Evolutionary conservation across 148 eudicot genomes (phyloP).

Genomic region (Rheum nobile): DNA sequence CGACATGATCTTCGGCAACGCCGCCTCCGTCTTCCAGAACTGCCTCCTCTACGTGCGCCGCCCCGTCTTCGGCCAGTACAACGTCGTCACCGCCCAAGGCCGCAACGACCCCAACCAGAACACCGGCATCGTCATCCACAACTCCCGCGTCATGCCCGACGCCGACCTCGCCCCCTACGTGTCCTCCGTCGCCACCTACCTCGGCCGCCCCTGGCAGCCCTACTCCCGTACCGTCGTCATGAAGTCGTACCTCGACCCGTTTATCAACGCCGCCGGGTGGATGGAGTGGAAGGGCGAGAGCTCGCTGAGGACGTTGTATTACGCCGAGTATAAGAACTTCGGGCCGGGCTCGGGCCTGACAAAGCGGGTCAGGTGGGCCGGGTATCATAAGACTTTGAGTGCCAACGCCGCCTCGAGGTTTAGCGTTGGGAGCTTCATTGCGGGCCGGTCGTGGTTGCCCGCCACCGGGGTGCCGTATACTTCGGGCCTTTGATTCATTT

Average conservation of each 20-base stretch:
- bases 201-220: constrained; percentile 74
- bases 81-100: constrained; percentile 55
- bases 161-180: constrained; percentile 28
- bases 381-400: constrained; percentile 28
- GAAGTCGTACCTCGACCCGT: constrained; percentile 24
- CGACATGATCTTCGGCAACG: constrained; percentile 70
- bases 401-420: constrained; percentile 19
- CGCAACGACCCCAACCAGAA: constrained; percentile 52
- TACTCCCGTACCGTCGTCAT: constrained; percentile 41
- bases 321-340: constrained; percentile 41
- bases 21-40: constrained; percentile 52
- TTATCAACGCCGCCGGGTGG: constrained; percentile 43
- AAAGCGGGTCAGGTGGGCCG: constrained; percentile 50
- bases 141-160: constrained; percentile 38
- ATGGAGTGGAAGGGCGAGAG: constrained; percentile 24
- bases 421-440: constrained; percentile 35
- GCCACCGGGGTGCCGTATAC: constrained; percentile 48
- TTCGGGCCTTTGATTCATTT: not conserved
- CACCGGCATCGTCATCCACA: constrained; percentile 57
- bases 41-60: constrained; percentile 35
- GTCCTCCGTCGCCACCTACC: constrained; percentile 21
- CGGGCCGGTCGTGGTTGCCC: constrained; percentile 58
- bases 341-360: constrained; percentile 39
- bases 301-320: constrained; percentile 31
- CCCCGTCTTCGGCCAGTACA: constrained; percentile 31